phyloP scores from a whole-genome alignment of 192 early-diverging fungal genomes.

The Gonapodya prolifera region DNA sequence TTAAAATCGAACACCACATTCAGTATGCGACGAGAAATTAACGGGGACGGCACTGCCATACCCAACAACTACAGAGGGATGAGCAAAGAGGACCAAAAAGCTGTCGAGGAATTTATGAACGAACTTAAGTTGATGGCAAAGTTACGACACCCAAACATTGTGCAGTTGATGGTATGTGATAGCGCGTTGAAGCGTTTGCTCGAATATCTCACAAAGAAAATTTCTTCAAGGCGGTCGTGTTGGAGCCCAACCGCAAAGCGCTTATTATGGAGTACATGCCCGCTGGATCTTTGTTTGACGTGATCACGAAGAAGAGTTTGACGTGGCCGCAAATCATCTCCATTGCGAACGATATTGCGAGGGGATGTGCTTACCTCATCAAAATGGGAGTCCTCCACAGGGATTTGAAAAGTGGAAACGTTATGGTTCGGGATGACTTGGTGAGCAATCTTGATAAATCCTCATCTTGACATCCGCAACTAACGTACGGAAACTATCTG shows the following conservation, averaged over 20 bases:
- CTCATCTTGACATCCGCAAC: too few species aligned
- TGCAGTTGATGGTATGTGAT: not conserved
- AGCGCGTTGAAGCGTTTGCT: not conserved
- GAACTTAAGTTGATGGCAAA: not conserved
- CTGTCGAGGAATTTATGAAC: not conserved
- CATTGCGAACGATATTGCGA: not conserved
- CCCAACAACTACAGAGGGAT: not conserved
- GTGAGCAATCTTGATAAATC: not conserved
- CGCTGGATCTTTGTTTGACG: not conserved
- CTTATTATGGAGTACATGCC: not conserved
- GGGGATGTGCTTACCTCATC: not conserved
- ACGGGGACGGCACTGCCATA: not conserved
- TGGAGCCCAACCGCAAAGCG: not conserved
- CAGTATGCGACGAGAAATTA: not conserved
- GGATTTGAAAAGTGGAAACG: not conserved
- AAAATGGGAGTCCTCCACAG: not conserved
- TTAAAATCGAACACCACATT: not conserved
- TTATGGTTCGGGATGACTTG: not conserved
- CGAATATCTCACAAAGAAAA: not conserved
- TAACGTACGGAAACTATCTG: too few species aligned
- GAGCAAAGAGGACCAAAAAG: not conserved
- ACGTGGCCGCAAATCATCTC: not conserved
- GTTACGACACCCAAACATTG: not conserved
- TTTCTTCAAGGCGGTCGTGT: not conserved
- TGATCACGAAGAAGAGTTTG: not conserved